Conservation (phyloP, 371 early-diverging fungal genomes). For the Umbelopsis sp. region DNA sequence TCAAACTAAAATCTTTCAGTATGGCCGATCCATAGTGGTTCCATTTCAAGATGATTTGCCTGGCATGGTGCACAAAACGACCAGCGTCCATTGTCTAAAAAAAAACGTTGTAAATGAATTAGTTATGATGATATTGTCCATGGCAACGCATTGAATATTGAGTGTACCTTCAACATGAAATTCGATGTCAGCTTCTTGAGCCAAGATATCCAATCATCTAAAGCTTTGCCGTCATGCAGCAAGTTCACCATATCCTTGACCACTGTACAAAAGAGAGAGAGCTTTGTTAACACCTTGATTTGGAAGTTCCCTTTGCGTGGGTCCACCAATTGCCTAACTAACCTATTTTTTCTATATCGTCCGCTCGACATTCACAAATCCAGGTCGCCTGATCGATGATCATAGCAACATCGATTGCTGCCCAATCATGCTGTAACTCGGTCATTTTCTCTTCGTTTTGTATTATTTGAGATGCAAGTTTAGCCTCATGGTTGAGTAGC, state of each 20-base stretch:
- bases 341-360: conserved; percentile 39
- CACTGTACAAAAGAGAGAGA: conserved; percentile 28
- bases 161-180: conserved; percentile 27
- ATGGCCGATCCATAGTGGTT: conserved; percentile 46
- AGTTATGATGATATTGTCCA: background rate
- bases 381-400: conserved; percentile 57
- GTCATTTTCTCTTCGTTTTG: conserved; percentile 31
- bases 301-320: no score
- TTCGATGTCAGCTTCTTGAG: conserved; percentile 38
- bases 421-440: conserved; percentile 55
- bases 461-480: conserved; percentile 44
- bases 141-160: background rate
- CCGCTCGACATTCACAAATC: conserved; percentile 54
- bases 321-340: conserved; percentile 14
- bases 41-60: conserved; percentile 62
- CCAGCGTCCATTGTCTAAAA: conserved; percentile 27
- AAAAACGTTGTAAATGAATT: background rate
- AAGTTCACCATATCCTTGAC: conserved; percentile 40
- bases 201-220: conserved; percentile 59
- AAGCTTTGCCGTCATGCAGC: conserved; percentile 27
- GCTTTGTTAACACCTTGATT: background rate
- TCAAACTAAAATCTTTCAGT: conserved; percentile 49
- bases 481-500: conserved; percentile 56
- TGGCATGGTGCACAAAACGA: conserved; percentile 43
- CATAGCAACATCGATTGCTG: conserved; percentile 47